These are phyloP conservation scores for Melanomma pulvis-pyrius DNA, from an alignment of 495 filamentous ascomycete species.

Conservation along the genomic window DNA sequence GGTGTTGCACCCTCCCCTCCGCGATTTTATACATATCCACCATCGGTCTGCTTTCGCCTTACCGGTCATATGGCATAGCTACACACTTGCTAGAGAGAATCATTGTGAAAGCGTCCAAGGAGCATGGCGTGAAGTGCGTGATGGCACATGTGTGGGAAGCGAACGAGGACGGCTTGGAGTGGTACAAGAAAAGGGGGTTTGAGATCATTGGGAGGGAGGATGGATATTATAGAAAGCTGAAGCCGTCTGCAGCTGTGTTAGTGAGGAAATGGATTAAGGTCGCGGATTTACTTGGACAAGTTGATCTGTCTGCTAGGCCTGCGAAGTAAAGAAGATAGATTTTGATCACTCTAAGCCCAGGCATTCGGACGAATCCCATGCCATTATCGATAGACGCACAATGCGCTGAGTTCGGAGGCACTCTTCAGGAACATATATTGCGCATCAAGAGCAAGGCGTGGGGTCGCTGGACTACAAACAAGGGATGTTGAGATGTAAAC, in stretches of 20 bases:
- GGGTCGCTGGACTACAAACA: not conserved
- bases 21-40: conserved; percentile 83
- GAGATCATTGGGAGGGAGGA: conserved; percentile 56
- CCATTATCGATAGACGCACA: not conserved
- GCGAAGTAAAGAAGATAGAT: not conserved
- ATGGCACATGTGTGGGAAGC: conserved; percentile 95
- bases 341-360: not conserved
- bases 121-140: conserved; percentile 58
- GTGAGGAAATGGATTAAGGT: conserved; percentile 59
- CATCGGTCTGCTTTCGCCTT: conserved; percentile 78
- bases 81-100: conserved; percentile 68
- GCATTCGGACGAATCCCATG: not conserved
- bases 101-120: conserved; percentile 42
- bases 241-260: conserved; percentile 77
- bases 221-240: conserved; percentile 84
- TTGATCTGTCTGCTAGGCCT: not conserved
- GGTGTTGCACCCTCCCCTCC: conserved; percentile 71
- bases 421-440: not conserved
- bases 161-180: conserved; percentile 81
- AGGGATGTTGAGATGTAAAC: not conserved
- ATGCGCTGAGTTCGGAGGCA: not conserved
- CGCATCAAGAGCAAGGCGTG: not conserved
- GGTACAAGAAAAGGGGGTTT: conserved; percentile 88
- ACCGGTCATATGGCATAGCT: conserved; percentile 78
- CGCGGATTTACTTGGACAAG: conserved; percentile 37